Base-by-base conservation (phyloP, 768 basidiomycete genomes). In the Suillus lakei region DNA sequence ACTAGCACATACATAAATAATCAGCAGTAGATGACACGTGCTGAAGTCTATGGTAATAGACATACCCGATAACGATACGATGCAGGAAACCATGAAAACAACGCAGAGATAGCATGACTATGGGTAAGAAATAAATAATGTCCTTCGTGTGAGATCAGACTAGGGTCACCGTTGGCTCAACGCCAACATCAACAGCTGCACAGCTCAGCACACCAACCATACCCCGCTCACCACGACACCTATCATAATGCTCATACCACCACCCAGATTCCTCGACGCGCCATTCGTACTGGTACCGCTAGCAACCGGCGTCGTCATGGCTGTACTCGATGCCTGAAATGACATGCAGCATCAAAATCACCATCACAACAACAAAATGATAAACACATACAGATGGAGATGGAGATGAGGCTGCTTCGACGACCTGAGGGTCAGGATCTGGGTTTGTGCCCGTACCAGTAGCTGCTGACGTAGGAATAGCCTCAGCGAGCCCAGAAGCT, bases 181-280 rank as follows among this genome's bases (percentile, higher is more conserved):
- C 12, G 13, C 23, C 55, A 39, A 26, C 23, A 26, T 5, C 9
- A 30, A 12, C 51, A 9, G 6, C 2, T 50, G 48, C 48, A 23
- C n/a, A 56, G 15, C 26, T 59, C 26, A 59, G 18, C 39, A 26
- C 16, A 28, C 38, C 26, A 59, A 59, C 56, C 56, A 59, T 18
- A 59, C 56, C 9, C 38, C 56, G 10, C 56, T 59, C 56, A 39
- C 38, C 1, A 15, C 56, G 26, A 59, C 56, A 59, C 56, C 56
- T 16, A 73, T 28, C 4, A 39, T 62, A 1, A 51, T 39, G 15
- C 55, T 66, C 43, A 63, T 44, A 8, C 70, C 48, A 13, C 65
- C 59, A 21, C 56, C 28, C 26, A 69, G 32, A 32, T 16, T 15
- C 65, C 62, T 65, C 26, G 61, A 54, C 18, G 73, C 70, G 51